Evolutionary conservation across 2,329 filamentous ascomycete species (phyloP).

Genomic region (Aspergillus hiratsukae): DNA sequence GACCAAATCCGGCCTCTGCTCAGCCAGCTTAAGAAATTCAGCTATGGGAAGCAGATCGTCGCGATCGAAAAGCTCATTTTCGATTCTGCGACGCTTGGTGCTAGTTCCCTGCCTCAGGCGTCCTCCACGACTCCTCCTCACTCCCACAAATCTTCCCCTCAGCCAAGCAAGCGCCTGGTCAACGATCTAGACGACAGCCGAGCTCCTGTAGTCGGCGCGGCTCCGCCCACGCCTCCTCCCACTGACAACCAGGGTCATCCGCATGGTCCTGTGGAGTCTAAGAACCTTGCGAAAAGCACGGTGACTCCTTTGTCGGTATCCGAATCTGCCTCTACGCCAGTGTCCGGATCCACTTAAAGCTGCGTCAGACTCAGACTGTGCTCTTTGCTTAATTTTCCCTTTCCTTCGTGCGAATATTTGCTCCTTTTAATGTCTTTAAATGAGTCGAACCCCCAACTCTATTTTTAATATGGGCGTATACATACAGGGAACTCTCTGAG

Average conservation of each 20-base stretch:
- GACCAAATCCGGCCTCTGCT: conserved; percentile 62
- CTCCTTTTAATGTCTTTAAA: conserved; percentile 11
- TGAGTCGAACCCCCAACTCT: conserved; percentile 20
- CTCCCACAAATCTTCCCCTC: conserved; percentile 38
- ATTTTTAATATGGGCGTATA: conserved; percentile 35
- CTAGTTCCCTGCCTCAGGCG: conserved; percentile 24
- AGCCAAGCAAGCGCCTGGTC: conserved; percentile 31
- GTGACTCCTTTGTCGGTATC: conserved; percentile 30
- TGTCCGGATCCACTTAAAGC: conserved; percentile 21
- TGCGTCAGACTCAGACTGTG: background rate
- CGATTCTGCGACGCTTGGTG: conserved; percentile 24
- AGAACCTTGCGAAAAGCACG: conserved; percentile 31
- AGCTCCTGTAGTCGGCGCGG: conserved; percentile 49
- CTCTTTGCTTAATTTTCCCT: conserved; percentile 6
- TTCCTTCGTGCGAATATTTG: conserved; percentile 22
- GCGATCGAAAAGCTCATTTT: conserved; percentile 58
- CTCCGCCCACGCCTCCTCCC: conserved; percentile 63
- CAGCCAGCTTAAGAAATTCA: conserved; percentile 58
- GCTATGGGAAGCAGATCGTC: conserved; percentile 62
- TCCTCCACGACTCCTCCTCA: conserved; percentile 37
- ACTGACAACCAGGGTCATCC: conserved; percentile 63
- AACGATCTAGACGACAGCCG: conserved; percentile 35
- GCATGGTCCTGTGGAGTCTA: conserved; percentile 39
- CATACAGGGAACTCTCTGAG: conserved; percentile 30
- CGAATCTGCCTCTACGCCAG: conserved; percentile 26